A percentile compares a stretch with the other conserved stretches of the same genome.
phyloP scores from a whole-genome alignment of 768 basidiomycete species.

The Sarcodon sp. region DNA sequence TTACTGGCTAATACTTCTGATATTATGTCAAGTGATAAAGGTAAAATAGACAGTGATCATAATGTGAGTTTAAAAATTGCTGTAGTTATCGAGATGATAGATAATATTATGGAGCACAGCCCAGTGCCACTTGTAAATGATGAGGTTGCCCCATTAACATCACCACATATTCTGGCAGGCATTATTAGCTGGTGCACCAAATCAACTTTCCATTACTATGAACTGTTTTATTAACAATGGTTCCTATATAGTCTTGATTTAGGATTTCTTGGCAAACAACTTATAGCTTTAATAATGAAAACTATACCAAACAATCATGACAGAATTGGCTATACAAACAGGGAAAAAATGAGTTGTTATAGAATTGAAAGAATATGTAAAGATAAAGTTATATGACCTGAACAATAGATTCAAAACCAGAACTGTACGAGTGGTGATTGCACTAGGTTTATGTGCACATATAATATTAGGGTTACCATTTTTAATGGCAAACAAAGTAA shows the following conservation, averaged over 20 bases:
- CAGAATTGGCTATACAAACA: no score
- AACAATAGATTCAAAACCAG: neutral
- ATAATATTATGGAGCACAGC: no score
- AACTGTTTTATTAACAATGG: no score
- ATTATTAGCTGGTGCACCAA: no score
- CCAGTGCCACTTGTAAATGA: no score
- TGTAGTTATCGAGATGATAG: no score
- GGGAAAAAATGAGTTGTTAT: neutral
- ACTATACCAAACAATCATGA: neutral
- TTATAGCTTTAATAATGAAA: neutral
- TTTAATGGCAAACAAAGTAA: neutral
- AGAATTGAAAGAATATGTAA: neutral
- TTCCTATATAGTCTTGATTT: conserved; percentile 2
- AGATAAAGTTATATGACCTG: neutral
- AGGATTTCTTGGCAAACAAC: neutral
- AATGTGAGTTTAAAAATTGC: neutral
- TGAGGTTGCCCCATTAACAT: no score
- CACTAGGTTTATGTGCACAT: conserved; percentile 1
- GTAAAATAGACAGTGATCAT: conserved; percentile 1
- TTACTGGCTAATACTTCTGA: neutral
- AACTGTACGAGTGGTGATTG: conserved; percentile 1
- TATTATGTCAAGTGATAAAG: neutral
- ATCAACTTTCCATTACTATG: no score
- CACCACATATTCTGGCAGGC: no score
- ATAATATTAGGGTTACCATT: conserved; percentile 2